Evolutionary conservation across 129 eudicot genomes (phyloP), one percentile per base, ranked within the genome.

Genomic region (Pseudognaphalium luteoalbum): DNA sequence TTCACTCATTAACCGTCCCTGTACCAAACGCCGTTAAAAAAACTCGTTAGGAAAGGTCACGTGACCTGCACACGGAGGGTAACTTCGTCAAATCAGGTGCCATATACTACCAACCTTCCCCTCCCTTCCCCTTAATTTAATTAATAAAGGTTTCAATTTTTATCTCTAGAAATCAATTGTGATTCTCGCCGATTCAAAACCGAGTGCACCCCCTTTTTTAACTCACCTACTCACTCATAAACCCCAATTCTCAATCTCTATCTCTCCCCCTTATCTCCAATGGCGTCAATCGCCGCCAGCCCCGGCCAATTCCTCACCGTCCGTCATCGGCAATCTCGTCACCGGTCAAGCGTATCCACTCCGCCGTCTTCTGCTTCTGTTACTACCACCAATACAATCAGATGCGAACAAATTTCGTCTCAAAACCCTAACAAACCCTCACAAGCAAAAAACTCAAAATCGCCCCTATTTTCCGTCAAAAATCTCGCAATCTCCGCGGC

Each of bases 261-360:
- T 64, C 34, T 72, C 62, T 64, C 81, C 29, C 78, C 50, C 83
- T 82, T 78, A 82, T 82, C 86, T 62, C 72, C 79, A 77, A 82
- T 82, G 86, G 76, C 86, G 72, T 72, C 86, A 11, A 41, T 78
- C 76, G 65, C 79, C 72, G 72, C 76, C 86, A 82, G 79, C 75
- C n/a, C 78, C 10, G 86, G 72, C 52, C 82, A 72, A 73, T 60
- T 77, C 67, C 62, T 72, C 72, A 58, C 22, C 51, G 76, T 78
- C 72, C 30, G 65, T 59, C 80, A 52, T 39, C 66, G 65, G 47
- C 82, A 63, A 39, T 57, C 81, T 29, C 82, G 76, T 62, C 42
- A 65, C 70, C 70, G 61, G 22, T 28, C 76, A 15, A 59, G 34
- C 6, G 7, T 56, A 33, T 62, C 63, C 1, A 15, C 76, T 17